These are phyloP conservation scores for Aspergillus fischeri DNA, from an alignment of 2,329 filamentous ascomycete species.

Conservation along the genomic window DNA sequence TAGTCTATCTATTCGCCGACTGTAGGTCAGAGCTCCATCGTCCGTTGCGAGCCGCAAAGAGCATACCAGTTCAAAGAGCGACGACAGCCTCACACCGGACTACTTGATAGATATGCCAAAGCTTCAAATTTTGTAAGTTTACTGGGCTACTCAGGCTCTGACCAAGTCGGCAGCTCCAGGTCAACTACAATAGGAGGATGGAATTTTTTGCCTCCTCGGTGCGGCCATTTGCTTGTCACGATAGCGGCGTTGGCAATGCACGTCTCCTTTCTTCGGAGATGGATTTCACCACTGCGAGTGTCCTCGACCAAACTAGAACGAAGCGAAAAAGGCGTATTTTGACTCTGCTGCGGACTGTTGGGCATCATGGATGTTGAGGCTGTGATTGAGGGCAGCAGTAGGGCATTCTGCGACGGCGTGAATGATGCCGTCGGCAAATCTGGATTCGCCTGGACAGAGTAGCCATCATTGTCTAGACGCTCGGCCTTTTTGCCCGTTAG, in stretches of 20 bases:
- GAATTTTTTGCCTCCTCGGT: slow-evolving; percentile 57
- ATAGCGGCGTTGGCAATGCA: slow-evolving; percentile 78
- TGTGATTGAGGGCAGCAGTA: slow-evolving; percentile 6
- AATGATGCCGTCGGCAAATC: background rate
- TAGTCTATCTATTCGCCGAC: slow-evolving; percentile 8
- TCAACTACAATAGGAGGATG: slow-evolving; percentile 84
- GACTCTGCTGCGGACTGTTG: slow-evolving; percentile 1
- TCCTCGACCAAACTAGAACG: background rate
- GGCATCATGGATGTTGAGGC: background rate
- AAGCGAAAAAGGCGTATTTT: background rate
- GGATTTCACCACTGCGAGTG: slow-evolving; percentile 1
- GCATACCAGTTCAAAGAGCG: background rate
- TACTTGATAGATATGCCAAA: background rate
- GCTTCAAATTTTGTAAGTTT: background rate
- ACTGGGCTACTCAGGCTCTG: background rate
- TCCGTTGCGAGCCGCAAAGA: slow-evolving; percentile 3
- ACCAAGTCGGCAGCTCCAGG: slow-evolving; percentile 55
- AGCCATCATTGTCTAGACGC: slow-evolving; percentile 30
- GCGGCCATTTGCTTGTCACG: slow-evolving; percentile 63
- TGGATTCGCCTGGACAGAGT: slow-evolving; percentile 4
- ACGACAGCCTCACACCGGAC: background rate
- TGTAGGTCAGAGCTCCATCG: slow-evolving; percentile 13
- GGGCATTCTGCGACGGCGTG: slow-evolving; percentile 5
- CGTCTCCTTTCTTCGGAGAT: slow-evolving; percentile 56
- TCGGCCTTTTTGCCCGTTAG: slow-evolving; percentile 42